phyloP scores from a whole-genome alignment of 208 protist species.

The Trypanosoma grayi region DNA sequence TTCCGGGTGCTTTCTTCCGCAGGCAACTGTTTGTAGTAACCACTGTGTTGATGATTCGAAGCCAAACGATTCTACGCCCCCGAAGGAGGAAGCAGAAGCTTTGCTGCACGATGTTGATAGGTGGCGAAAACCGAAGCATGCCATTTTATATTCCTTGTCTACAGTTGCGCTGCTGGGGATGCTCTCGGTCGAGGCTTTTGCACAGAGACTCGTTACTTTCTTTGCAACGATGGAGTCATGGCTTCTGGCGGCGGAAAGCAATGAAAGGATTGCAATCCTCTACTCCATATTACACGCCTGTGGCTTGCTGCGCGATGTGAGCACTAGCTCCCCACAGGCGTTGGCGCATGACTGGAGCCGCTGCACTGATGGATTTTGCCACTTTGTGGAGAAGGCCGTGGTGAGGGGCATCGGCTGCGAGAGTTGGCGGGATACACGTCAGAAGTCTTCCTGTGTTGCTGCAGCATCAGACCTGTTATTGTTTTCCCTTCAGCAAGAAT shows the following conservation, averaged over 20 bases:
- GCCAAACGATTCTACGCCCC: background rate
- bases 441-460: background rate
- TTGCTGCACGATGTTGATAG: slow-evolving; percentile 14
- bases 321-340: background rate
- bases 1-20: slow-evolving; percentile 10
- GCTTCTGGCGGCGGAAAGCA: slow-evolving; percentile 10
- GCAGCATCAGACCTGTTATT: slow-evolving; percentile 25
- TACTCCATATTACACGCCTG: slow-evolving; percentile 19
- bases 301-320: slow-evolving; percentile 16
- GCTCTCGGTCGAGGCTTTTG: slow-evolving; percentile 4
- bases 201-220: slow-evolving; percentile 6
- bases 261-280: slow-evolving; percentile 24
- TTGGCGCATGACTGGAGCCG: background rate
- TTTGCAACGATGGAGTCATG: slow-evolving; percentile 12
- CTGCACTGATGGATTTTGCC: slow-evolving; percentile 13
- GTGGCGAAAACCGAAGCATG: slow-evolving; percentile 20
- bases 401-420: slow-evolving; percentile 7
- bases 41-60: background rate
- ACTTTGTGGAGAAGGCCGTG: slow-evolving; percentile 21
- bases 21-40: background rate
- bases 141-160: slow-evolving; percentile 19
- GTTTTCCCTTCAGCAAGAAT: slow-evolving; percentile 20
- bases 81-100: background rate
- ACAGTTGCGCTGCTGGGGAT: slow-evolving; percentile 10
- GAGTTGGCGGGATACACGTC: background rate